Conservation (phyloP, 805 yeast species). For the Schwanniomyces occidentalis region DNA sequence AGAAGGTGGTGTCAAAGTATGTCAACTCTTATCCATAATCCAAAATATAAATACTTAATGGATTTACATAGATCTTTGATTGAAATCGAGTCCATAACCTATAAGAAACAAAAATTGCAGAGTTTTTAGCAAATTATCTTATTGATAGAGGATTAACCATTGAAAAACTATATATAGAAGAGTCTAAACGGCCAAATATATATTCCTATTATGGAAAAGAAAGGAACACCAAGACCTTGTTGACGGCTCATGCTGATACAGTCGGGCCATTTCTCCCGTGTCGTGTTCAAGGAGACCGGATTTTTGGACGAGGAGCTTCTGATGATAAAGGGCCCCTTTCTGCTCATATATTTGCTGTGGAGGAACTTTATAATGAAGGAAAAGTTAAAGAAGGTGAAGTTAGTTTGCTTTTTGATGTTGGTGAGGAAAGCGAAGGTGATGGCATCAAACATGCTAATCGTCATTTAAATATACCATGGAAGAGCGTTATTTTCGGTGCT, state of each 20-base stretch:
- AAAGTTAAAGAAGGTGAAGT: constrained; percentile 54
- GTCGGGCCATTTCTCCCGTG: constrained; percentile 68
- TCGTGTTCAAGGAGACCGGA: constrained; percentile 44
- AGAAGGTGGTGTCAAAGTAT: too few species aligned
- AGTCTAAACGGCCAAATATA: constrained; percentile 45
- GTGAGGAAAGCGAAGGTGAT: constrained; percentile 65
- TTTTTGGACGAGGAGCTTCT: constrained; percentile 66
- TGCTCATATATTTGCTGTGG: constrained; percentile 55
- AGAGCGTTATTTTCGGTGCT: constrained; percentile 42
- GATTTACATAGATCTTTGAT: constrained; percentile 27
- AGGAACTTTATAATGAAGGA: constrained; percentile 43
- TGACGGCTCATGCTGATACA: constrained; percentile 70
- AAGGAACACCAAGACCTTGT: constrained; percentile 48
- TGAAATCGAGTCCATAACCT: constrained; percentile 24
- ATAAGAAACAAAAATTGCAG: constrained; percentile 34
- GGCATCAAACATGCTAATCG: constrained; percentile 56
- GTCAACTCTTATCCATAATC: too few species aligned
- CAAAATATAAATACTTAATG: constrained; percentile 11
- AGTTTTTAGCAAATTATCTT: constrained; percentile 41
- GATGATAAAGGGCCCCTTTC: constrained; percentile 78
- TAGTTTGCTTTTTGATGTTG: constrained; percentile 62
- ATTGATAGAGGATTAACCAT: constrained; percentile 50
- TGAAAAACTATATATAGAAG: constrained; percentile 40
- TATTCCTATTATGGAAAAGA: constrained; percentile 54
- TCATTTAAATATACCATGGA: constrained; percentile 49